Base-by-base conservation (phyloP, 2,329 filamentous ascomycete genomes). In the Aureobasidium namibiae region DNA sequence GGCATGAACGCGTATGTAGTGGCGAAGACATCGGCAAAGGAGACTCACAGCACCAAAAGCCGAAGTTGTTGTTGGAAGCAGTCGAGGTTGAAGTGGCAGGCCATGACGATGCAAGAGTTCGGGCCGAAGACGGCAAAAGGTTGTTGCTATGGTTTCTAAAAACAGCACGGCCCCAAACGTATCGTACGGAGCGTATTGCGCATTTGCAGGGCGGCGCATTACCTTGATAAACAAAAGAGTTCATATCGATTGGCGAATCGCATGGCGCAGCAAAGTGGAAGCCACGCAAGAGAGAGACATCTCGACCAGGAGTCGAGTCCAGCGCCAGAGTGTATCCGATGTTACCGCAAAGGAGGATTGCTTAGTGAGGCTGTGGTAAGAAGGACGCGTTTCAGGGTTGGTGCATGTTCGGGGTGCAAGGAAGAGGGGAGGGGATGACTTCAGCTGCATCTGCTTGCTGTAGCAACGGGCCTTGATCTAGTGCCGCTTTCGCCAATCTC, bases 71-170 rank as follows among this genome's bases (percentile, higher is more conserved):
- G 36, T 45, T 52, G 48, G 48, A 38, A 52, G 34, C 7, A 52
- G 48, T 39, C 33, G 48, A 16, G 42, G 24, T 33, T 31, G 24
- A 26, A 26, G 2, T 26, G 21, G 33, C 1, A 33, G 5, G 21
- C 33, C 11, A 52, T 52, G 48, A 52, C 48, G 48, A 52, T n/a
- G 33, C 21, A 26, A 41, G 36, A 38, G 34, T 18, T 42, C 38
- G 50, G 38, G 36, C 50, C 50, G 50, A 42, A 21, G 33, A 31
- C 16, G 36, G 34, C 34, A 18, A 52, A 52, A 54, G 50, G 38
- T 41, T 31, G 52, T 56, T 56, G 52, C 52, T 29, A 56, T 56
- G 52, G 52, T 56, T 53, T 44, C 52, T 56, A 45, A 45, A 44
- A 34, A 56, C 21, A 56, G 52, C 52, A 41, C 52, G 38, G 23